Conservation (phyloP, 2,329 filamentous ascomycete species). For the Verticillium isaacii region DNA sequence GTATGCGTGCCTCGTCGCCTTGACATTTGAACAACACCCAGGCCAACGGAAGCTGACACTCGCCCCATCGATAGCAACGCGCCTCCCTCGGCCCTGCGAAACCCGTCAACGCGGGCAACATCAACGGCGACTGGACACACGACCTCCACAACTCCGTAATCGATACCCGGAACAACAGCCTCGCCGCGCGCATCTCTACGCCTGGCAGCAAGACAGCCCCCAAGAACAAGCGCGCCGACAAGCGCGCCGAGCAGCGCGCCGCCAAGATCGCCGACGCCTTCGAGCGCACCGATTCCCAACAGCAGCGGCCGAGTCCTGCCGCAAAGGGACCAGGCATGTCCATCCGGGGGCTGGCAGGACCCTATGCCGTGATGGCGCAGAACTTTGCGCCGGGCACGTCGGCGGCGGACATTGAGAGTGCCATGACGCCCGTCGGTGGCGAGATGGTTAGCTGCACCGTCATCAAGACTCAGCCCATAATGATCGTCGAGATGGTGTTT, state of each 20-base stretch:
- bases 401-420: constrained; percentile 76
- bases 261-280: constrained; percentile 41
- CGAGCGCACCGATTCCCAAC: constrained; percentile 29
- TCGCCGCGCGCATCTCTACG: constrained; percentile 41
- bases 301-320: constrained; percentile 13
- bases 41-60: constrained; percentile 12
- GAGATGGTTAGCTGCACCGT: constrained; percentile 63
- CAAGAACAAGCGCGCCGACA: constrained; percentile 18
- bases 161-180: constrained; percentile 28
- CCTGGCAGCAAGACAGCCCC: constrained; percentile 26
- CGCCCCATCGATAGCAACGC: constrained; percentile 17
- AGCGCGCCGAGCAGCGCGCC: constrained; percentile 25
- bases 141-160: constrained; percentile 55
- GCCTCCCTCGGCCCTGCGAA: constrained; percentile 25
- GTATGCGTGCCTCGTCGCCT: constrained; percentile 28
- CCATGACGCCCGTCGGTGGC: constrained; percentile 71
- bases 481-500: constrained; percentile 76
- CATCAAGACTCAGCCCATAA: constrained; percentile 62
- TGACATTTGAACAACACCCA: not conserved
- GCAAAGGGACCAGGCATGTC: constrained; percentile 48
- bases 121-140: constrained; percentile 67
- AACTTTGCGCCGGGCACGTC: constrained; percentile 82
- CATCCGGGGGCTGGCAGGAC: constrained; percentile 69
- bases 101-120: constrained; percentile 42
- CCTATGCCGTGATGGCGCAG: constrained; percentile 68